Conservation (phyloP, 192 early-diverging fungal genomes). For the Allomyces macrogynus region DNA sequence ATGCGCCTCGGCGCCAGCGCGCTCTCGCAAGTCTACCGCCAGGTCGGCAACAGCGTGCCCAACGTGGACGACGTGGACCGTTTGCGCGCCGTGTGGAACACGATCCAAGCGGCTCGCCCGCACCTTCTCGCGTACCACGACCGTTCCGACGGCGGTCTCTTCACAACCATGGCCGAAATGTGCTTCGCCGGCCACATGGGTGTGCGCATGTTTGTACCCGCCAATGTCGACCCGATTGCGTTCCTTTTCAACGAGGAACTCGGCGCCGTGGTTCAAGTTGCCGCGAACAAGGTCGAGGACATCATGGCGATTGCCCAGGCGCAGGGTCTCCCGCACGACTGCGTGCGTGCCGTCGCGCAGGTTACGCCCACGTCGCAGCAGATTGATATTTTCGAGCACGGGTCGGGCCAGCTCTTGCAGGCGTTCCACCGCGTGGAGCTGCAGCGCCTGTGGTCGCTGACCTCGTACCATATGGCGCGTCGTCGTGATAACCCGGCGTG, state of each 20-base stretch:
- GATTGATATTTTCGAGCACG: conserved; percentile 28
- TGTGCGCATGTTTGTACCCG: conserved; percentile 28
- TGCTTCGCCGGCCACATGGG: conserved; percentile 85
- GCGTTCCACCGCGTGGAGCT: conserved; percentile 30
- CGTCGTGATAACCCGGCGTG: conserved; percentile 75
- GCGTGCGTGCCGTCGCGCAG: conserved; percentile 32
- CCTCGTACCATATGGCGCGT: conserved; percentile 76
- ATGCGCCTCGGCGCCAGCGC: conserved; percentile 83
- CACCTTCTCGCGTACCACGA: conserved; percentile 87
- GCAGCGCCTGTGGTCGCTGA: conserved; percentile 74
- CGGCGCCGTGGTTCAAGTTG: conserved; percentile 86
- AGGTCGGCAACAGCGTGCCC: conserved; percentile 52
- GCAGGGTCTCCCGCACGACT: conserved; percentile 28
- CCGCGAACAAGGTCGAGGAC: conserved; percentile 25
- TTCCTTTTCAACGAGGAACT: conserved; percentile 89
- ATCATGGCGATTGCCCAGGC: conserved; percentile 25
- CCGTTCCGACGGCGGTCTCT: conserved; percentile 92
- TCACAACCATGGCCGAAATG: conserved; percentile 88
- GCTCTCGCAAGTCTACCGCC: conserved; percentile 81
- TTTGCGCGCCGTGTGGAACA: conserved; percentile 61
- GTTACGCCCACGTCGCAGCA: conserved; percentile 20
- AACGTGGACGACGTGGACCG: conserved; percentile 56
- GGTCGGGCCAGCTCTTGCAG: not conserved
- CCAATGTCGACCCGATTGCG: conserved; percentile 22
- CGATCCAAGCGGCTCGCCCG: conserved; percentile 32